Percentiles rank a stretch among this genome's conserved stretches.
phyloP scores from a whole-genome alignment of 345 rosid species.

The Eucalyptus sp. region DNA sequence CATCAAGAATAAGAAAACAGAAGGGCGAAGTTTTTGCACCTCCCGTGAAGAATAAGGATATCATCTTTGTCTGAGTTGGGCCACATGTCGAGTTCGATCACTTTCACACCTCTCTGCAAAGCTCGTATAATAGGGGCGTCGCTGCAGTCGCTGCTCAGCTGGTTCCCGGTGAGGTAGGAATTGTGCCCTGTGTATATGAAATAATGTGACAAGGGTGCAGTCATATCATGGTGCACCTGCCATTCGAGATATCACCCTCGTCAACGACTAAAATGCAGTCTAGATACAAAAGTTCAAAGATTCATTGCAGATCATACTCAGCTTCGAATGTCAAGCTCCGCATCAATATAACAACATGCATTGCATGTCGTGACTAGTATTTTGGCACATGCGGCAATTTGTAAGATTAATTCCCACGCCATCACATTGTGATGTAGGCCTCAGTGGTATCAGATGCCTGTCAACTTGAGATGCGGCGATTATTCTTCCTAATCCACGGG shows the following conservation, averaged over 20 bases:
- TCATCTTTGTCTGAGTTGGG: constrained; percentile 67
- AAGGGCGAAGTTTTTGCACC: constrained; percentile 19
- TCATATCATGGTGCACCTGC: constrained; percentile 93
- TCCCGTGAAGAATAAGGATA: constrained; percentile 86
- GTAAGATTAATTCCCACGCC: background rate
- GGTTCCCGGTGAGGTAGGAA: constrained; percentile 95
- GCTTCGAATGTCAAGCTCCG: background rate
- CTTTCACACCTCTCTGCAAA: constrained; percentile 69
- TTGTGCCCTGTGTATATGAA: constrained; percentile 93
- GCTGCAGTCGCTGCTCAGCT: constrained; percentile 92
- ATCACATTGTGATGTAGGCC: background rate
- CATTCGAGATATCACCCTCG: background rate
- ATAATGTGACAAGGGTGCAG: constrained; percentile 82
- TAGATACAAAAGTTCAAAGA: background rate
- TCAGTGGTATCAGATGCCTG: background rate
- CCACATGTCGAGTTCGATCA: constrained; percentile 93
- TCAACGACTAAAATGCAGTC: background rate
- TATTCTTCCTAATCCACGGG: background rate
- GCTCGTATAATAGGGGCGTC: constrained; percentile 82
- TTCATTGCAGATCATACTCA: background rate
- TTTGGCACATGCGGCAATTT: background rate
- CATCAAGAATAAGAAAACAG: background rate
- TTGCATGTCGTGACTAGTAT: background rate
- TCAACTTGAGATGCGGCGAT: background rate
- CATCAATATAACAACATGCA: background rate